phyloP scores from a whole-genome alignment of 495 filamentous ascomycete species.

The Sabuloglossum arenarium region DNA sequence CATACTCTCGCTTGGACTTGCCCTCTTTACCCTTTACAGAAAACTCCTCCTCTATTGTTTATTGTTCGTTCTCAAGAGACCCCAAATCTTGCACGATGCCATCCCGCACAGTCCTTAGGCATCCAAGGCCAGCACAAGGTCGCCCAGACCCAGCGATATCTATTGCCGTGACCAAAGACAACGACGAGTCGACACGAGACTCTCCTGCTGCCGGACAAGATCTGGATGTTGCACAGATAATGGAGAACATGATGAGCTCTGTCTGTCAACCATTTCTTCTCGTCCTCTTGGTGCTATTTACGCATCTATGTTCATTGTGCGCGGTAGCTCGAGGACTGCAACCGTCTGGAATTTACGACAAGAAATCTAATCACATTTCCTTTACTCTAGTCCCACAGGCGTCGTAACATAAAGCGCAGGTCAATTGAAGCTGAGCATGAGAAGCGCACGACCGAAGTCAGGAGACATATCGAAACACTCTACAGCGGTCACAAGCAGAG shows the following conservation, averaged over 20 bases:
- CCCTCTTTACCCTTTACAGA: not conserved
- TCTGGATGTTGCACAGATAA: not conserved
- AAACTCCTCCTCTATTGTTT: too few relatives aligned
- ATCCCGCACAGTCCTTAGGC: too few relatives aligned
- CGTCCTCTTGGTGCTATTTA: not conserved
- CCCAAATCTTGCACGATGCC: too few relatives aligned
- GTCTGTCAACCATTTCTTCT: not conserved
- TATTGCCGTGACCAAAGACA: not conserved
- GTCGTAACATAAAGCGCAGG: conserved; percentile 11
- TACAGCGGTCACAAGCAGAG: not conserved
- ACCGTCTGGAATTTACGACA: not conserved
- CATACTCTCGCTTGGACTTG: not conserved
- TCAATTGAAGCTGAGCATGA: conserved; percentile 11
- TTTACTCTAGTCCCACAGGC: conserved; percentile 11
- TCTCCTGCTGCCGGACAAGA: not conserved
- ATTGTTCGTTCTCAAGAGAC: too few relatives aligned
- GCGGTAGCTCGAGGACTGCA: too few relatives aligned
- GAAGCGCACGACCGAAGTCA: conserved; percentile 5
- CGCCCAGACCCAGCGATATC: not conserved
- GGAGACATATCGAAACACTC: not conserved
- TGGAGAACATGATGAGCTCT: conserved; percentile 1
- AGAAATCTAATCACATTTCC: not conserved
- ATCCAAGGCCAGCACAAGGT: not conserved
- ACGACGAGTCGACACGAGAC: not conserved
- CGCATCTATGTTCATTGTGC: not conserved